Evolutionary conservation across 345 rosid species (phyloP), one percentile per base, ranked within the genome.

Genomic region (Bruguiera parviflora): DNA sequence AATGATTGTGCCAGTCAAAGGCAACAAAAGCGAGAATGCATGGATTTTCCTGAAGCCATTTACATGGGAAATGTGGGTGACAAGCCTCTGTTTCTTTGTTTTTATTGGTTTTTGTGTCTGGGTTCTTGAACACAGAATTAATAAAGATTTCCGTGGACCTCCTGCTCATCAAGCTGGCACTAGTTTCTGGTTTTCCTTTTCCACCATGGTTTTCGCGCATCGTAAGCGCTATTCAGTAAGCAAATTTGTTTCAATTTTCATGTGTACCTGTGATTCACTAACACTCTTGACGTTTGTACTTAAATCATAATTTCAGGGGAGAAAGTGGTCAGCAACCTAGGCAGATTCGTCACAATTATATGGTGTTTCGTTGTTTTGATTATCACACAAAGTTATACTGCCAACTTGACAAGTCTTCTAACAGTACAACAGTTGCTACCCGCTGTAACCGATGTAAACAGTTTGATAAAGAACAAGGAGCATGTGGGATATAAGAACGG

Each of bases 341-440:
- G 85, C 0, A 73, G 92, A 63, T 0, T 73, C 4, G 77, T 92
- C 72, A 74, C 85, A 33, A 49, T 89, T 62, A 67, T 86, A 43
- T 92, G 96, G 90, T 88, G 77, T n/a, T 88, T 90, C 21, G 77
- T 86, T 8, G 93, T 92, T 2, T 83, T 90, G 2, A 81, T 90
- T 33, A 71, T 92, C 18, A 86, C 83, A 0, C 91, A 88, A 57
- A 87, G 92, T 22, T 92, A 90, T 75, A 84, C 98, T 0, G 98
- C 96, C 10, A 88, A 83, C 64, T 84, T 90, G 16, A 74, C 92
- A 0, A 85, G 96, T 2, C 79, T 84, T 13, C 65, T 90, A 3
- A 87, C 93, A 0, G 82, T 89, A 2, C 83, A 89, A 3, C 78
- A 81, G 28, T 74, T 88, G 1, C 8, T 77, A 43, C 98, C 98